These are phyloP conservation scores for Pulveroboletus sp. DNA, from an alignment of 768 basidiomycete species.

Conservation along the genomic window DNA sequence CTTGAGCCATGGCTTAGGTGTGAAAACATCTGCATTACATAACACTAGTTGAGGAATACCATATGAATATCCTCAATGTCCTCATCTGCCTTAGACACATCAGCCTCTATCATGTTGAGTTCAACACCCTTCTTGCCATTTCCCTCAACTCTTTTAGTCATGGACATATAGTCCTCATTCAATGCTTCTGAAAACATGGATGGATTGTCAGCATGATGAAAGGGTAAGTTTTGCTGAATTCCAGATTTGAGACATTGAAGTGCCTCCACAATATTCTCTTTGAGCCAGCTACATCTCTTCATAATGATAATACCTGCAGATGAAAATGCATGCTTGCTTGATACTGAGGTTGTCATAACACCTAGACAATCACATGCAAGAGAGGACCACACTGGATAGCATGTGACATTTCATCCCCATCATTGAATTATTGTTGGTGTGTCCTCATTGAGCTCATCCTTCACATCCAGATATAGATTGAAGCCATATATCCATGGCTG, in stretches of 20 bases:
- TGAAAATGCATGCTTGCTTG: neutral
- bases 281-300: neutral
- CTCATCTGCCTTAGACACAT: too few relatives aligned
- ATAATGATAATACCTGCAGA: neutral
- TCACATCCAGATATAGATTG: too few relatives aligned
- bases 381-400: neutral
- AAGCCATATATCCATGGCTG: too few relatives aligned
- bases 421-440: too few relatives aligned
- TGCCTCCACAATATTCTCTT: neutral
- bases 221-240: too few relatives aligned
- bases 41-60: too few relatives aligned
- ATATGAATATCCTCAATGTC: too few relatives aligned
- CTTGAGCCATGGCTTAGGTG: neutral
- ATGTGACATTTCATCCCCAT: too few relatives aligned
- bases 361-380: neutral
- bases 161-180: neutral
- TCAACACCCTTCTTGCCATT: neutral
- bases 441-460: too few relatives aligned
- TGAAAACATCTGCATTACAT: too few relatives aligned
- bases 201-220: too few relatives aligned
- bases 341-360: neutral
- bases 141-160: neutral
- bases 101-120: too few relatives aligned
- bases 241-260: neutral
- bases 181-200: neutral